Evolutionary conservation across 2,329 filamentous ascomycete genomes (phyloP).

Genomic region (Eutypa lata): DNA sequence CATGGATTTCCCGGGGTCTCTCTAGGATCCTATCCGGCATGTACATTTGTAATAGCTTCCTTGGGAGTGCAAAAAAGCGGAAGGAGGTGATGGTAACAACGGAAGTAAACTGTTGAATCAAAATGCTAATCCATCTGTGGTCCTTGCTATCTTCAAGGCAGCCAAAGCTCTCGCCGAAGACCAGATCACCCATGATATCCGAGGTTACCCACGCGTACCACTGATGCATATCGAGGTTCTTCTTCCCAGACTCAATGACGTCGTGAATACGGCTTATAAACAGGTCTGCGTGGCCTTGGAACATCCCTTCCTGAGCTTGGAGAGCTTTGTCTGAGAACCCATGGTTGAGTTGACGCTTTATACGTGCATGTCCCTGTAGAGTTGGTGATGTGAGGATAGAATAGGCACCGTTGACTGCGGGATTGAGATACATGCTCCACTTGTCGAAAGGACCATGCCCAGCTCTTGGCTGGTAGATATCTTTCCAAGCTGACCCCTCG

Average conservation of each 20-base stretch:
- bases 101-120: neutral
- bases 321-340: neutral
- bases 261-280: neutral
- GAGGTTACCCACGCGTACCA: neutral
- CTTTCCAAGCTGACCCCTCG: neutral
- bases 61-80: neutral
- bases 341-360: neutral
- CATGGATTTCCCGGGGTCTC: neutral
- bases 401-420: neutral
- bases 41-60: neutral
- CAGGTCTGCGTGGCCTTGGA: neutral
- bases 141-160: neutral
- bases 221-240: neutral
- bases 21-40: neutral
- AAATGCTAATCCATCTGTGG: neutral
- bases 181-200: neutral
- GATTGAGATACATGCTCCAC: no score
- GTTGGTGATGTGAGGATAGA: neutral
- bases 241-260: neutral
- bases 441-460: neutral
- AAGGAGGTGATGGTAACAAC: neutral
- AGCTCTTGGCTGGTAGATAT: neutral
- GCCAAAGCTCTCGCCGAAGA: neutral
- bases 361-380: neutral
- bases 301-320: neutral